A percentile compares a stretch with the other conserved stretches of the same genome.
Conservation (phyloP, 1,139 yeast species). For the Yamadazyma atlantica region DNA sequence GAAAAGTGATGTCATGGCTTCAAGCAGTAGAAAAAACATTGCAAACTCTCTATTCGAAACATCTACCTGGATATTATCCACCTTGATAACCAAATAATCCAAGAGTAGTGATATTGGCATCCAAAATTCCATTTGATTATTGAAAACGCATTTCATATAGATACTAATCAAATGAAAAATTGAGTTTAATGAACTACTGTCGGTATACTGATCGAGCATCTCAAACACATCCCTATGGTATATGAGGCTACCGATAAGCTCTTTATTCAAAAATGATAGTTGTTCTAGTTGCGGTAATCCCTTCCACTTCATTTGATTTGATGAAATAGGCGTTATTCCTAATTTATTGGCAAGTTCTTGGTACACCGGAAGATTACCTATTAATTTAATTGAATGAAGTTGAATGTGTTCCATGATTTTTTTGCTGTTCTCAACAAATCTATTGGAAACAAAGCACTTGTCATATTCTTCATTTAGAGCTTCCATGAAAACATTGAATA, state of each 20-base stretch:
- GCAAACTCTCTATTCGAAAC: constrained; percentile 18
- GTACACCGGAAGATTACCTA: constrained; percentile 17
- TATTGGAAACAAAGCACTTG: constrained; percentile 21
- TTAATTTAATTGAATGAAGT: constrained; percentile 18
- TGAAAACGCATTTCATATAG: constrained; percentile 24
- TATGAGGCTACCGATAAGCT: constrained; percentile 23
- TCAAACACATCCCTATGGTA: constrained; percentile 19
- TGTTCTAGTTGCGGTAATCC: constrained; percentile 23
- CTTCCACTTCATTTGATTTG: constrained; percentile 28
- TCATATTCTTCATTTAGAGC: constrained; percentile 29
- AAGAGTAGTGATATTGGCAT: constrained; percentile 23
- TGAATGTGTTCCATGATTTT: constrained; percentile 26
- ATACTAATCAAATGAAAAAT: constrained; percentile 32
- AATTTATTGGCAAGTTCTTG: constrained; percentile 27
- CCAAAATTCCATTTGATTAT: constrained; percentile 30
- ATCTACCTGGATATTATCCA: constrained; percentile 21
- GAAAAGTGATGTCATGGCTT: constrained; percentile 17
- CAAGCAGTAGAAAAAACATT: constrained; percentile 22
- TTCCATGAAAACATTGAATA: constrained; percentile 15
- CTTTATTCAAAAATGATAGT: constrained; percentile 28
- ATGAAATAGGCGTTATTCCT: constrained; percentile 28
- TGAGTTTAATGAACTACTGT: constrained; percentile 21
- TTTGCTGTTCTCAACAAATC: constrained; percentile 32
- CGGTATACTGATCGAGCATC: constrained; percentile 25
- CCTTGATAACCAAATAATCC: constrained; percentile 19